Evolutionary conservation across 768 basidiomycete genomes (phyloP), one percentile per base, ranked within the genome.

Genomic region (Cystoderma amianthinum): DNA sequence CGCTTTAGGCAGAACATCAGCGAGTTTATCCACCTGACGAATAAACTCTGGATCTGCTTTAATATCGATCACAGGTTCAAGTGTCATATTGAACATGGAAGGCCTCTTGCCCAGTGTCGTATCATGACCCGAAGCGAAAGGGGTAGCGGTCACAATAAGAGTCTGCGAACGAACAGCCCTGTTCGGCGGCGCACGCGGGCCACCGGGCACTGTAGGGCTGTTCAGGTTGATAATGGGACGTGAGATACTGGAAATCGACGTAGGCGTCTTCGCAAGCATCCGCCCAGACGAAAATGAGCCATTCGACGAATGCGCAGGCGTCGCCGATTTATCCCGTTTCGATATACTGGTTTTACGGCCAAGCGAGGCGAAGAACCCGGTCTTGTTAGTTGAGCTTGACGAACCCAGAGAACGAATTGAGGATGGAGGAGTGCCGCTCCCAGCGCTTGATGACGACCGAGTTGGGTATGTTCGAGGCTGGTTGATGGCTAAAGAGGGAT

Each of bases 341-440:
- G 58, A 55, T 7, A 68, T 47, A 53, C 86, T 88, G 16, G 76
- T 67, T 55, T 80, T 87, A 18, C 86, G 71, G 10, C 85, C 82
- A 12, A 90, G 69, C 0, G 85, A 80, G 3, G 86, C 68, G 54
- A 90, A 84, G 62, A 89, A 88, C 7, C 75, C 72, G n/a, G 72
- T 64, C 46, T 71, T 79, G 35, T 53, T 58, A 2, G 59, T 51
- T 4, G 68, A 58, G 15, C 63, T 60, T 15, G 71, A 65, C 1
- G 76, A 63, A 17, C 59, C 61, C 22, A 69, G 55, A 9, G 72
- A 71, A 32, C 77, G 75, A 47, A 74, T 65, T 25, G 77, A 78
- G 4, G 74, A 58, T 1, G 75, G 65, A 4, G 76, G 70, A 2
- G 67, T 61, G 25, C 49, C 58, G 22, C 57, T 59, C 42, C 52